Percentiles rank a stretch among this genome's conserved stretches.
Evolutionary conservation across 495 filamentous ascomycete species (phyloP).

Genomic region (Xylaria cubensis): DNA sequence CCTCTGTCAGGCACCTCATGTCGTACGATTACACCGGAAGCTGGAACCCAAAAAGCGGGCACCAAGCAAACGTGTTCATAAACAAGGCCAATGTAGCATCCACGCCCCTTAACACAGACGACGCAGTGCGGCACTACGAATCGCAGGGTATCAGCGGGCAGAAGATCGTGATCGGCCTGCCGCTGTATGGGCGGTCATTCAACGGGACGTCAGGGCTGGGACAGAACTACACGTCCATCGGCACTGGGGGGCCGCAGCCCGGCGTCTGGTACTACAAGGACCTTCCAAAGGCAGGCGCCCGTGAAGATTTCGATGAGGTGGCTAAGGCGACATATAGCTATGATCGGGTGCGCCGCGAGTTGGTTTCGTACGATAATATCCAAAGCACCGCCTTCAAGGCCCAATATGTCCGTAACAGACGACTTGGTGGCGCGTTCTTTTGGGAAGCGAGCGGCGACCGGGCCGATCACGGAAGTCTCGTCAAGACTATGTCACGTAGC

Average conservation of each 20-base stretch:
- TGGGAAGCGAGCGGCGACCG: constrained; percentile 87
- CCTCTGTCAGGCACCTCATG: constrained; percentile 70
- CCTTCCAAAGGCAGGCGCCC: constrained; percentile 56
- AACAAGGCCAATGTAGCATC: constrained; percentile 50
- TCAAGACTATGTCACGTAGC: constrained; percentile 64
- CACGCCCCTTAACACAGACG: constrained; percentile 75
- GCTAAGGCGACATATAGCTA: constrained; percentile 74
- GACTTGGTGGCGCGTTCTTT: constrained; percentile 85
- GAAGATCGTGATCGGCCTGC: constrained; percentile 85
- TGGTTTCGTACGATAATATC: constrained; percentile 81
- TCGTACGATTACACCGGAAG: constrained; percentile 76
- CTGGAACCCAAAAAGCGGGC: constrained; percentile 72
- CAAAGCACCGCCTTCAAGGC: constrained; percentile 66
- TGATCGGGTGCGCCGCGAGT: constrained; percentile 59
- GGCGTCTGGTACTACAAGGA: constrained; percentile 84
- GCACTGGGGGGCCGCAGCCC: constrained; percentile 70
- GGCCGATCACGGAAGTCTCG: constrained; percentile 63
- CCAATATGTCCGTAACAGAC: constrained; percentile 64
- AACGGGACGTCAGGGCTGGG: constrained; percentile 74
- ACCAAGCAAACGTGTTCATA: constrained; percentile 76
- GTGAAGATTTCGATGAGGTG: constrained; percentile 55
- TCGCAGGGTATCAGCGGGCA: constrained; percentile 61
- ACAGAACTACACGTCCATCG: constrained; percentile 68
- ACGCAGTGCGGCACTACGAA: constrained; percentile 72
- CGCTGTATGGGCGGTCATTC: constrained; percentile 86